These are phyloP conservation scores for Polygonum maritimum DNA, from an alignment of 148 eudicot genomes.

Conservation along the genomic window DNA sequence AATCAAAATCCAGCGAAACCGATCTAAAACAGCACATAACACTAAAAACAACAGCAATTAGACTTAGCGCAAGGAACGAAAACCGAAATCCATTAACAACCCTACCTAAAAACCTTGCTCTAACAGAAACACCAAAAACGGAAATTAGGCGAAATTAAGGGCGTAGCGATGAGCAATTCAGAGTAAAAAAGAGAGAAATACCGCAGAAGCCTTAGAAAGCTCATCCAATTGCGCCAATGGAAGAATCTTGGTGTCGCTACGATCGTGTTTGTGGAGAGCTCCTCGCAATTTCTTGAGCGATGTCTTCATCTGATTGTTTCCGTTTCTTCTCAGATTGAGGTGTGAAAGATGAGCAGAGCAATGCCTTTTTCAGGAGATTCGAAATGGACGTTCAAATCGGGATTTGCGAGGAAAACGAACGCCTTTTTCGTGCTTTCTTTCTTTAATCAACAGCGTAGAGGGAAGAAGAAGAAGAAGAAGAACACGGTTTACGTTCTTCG, in stretches of 20 bases:
- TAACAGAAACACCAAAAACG: neutral
- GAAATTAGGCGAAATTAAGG: neutral
- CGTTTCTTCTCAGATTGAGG: neutral
- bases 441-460: neutral
- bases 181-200: conserved; percentile 9
- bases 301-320: conserved; percentile 43
- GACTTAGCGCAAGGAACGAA: neutral
- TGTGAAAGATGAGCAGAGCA: neutral
- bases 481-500: neutral
- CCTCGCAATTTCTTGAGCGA: conserved; percentile 60
- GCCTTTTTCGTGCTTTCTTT: neutral
- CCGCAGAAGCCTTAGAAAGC: conserved; percentile 69
- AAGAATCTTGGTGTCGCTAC: conserved; percentile 28
- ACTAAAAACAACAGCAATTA: neutral
- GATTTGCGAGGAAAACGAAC: neutral
- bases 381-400: neutral
- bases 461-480: neutral
- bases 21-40: neutral
- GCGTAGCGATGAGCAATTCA: neutral
- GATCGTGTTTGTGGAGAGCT: conserved; percentile 36
- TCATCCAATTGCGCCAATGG: conserved; percentile 64
- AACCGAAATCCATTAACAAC: neutral
- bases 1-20: too few relatives aligned
- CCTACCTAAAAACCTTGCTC: neutral
- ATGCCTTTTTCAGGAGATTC: neutral